Conservation (phyloP, 495 filamentous ascomycete species). For the Lophiostoma macrostomum region DNA sequence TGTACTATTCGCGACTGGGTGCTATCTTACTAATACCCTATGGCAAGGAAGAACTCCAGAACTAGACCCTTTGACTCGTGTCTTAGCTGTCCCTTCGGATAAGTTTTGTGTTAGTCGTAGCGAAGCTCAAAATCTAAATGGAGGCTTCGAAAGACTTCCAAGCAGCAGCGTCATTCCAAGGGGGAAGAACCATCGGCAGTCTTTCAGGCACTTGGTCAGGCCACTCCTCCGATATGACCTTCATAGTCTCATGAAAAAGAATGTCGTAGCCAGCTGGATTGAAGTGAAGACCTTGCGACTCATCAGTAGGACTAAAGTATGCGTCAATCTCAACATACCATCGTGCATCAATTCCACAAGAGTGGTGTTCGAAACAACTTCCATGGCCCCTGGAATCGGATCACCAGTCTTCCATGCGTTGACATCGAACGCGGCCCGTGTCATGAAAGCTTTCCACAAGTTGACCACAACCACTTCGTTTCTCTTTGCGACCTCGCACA, state of each 20-base stretch:
- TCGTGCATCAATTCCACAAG: slow-evolving; percentile 56
- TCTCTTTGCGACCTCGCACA: slow-evolving; percentile 60
- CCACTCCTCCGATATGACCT: slow-evolving; percentile 52
- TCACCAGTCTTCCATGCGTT: slow-evolving; percentile 50
- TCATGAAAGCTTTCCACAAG: slow-evolving; percentile 71
- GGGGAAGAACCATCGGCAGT: slow-evolving; percentile 53
- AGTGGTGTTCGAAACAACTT: slow-evolving; percentile 41
- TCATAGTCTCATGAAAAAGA: slow-evolving; percentile 55
- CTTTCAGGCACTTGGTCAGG: slow-evolving; percentile 57
- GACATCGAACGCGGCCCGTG: slow-evolving; percentile 46
- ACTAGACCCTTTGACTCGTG: not conserved
- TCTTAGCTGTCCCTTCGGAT: not conserved
- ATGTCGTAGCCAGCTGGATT: slow-evolving; percentile 58
- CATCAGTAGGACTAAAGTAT: not conserved
- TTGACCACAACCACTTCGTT: slow-evolving; percentile 67
- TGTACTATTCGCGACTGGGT: too few relatives aligned
- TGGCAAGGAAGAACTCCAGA: too few relatives aligned
- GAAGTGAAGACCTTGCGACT: slow-evolving; percentile 59
- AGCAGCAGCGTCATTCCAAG: slow-evolving; percentile 43
- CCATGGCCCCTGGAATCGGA: slow-evolving; percentile 51
- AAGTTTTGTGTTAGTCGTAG: not conserved
- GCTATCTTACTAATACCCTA: too few relatives aligned
- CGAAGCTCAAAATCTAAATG: not conserved
- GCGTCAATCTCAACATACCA: slow-evolving; percentile 45
- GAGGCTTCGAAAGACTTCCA: slow-evolving; percentile 23